Base-by-base conservation (phyloP, 2,329 filamentous ascomycete genomes). In the Apiospora kogelbergensis region DNA sequence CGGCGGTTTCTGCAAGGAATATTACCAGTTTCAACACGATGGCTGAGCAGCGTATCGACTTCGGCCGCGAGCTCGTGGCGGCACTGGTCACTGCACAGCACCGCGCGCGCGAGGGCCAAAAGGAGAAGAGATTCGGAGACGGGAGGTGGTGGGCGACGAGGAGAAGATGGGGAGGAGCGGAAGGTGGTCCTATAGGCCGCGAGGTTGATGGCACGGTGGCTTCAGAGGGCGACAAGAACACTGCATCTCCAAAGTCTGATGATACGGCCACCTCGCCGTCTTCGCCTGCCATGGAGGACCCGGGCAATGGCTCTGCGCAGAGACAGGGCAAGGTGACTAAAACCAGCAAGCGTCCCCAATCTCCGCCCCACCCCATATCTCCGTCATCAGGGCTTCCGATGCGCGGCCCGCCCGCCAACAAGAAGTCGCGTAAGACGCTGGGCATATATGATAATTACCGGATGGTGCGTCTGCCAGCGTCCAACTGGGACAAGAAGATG, bases 31-130 rank as follows among this genome's bases (percentile, higher is more conserved):
- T 91, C 74, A 73, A 72, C 17, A 71, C 73, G n/a, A 69, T 71
- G 6, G 79, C 85, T 66, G 90, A 93, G 48, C 87, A 91, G 69
- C 80, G 86, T 40, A 81, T 89, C 48, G 91, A 91, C 74, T 82
- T 91, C 26, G 86, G 86, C 0, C 83, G 89, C 42, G 90, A 91
- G 76, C 76, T 91, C 0, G 80, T 89, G 37, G 87, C 89, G 3
- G 85, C 87, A 0, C 80, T 92, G 4, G 81, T 90, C 63, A 88
- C 89, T 9, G 89, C 89, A 0, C 90, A 92, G 75, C 88, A 91
- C 71, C 86, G 89, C 22, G 83, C 85, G 13, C 86, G 89, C 17
- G 84, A 90, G 72, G 86, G 86, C 41, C 86, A 83, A 68, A 78
- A 78, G 0, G 89, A 91, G 77, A 82, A 81, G 66, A 82, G 86